Evolutionary conservation across 257 asterid genomes (phyloP), one percentile per base, ranked within the genome.

Genomic region (Linderniella brevidens): DNA sequence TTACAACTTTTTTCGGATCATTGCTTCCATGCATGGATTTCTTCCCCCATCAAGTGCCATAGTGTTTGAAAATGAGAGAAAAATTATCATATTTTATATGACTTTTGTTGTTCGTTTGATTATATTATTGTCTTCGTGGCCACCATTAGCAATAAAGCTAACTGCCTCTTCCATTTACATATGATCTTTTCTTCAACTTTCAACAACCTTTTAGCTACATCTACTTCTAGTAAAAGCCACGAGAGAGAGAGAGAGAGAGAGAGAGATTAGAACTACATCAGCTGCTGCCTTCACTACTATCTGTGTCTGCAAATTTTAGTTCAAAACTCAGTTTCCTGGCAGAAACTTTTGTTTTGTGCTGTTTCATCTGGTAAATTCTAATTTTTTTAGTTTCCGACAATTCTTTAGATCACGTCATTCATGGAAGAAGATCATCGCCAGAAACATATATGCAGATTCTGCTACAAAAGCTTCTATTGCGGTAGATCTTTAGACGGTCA

Each of bases 381-480:
- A n/a, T n/a, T n/a, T n/a, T n/a, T n/a, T n/a, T 48, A 4, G 13
- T 13, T 25, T 25, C 8, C 19, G 13, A 20, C n/a, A n/a, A n/a
- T n/a, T n/a, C n/a, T n/a, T n/a, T n/a, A n/a, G n/a, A n/a, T n/a
- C n/a, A n/a, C n/a, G n/a, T n/a, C n/a, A n/a, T 8, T 52, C 49
- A 75, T 77, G 75, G 76, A 67, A 50, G 73, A 58, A 46, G 66
- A 64, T 66, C 71, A 61, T 12, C 66, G 74, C 39, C 7, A 25
- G 13, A 52, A 64, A 14, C 65, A 64, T 8, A 48, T 45, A 17
- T 85, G 93, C 79, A 85, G 64, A 61, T 72, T 85, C 66, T 85
- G 96, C 62, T 36, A 19, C 72, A 85, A 78, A 59, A 64, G 61
- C 0, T 64, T 64, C 65, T 58, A 61, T 35, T 58, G 65, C 12